Base-by-base conservation (phyloP, 169 alveolate species). In the Toxoplasma gondii region DNA sequence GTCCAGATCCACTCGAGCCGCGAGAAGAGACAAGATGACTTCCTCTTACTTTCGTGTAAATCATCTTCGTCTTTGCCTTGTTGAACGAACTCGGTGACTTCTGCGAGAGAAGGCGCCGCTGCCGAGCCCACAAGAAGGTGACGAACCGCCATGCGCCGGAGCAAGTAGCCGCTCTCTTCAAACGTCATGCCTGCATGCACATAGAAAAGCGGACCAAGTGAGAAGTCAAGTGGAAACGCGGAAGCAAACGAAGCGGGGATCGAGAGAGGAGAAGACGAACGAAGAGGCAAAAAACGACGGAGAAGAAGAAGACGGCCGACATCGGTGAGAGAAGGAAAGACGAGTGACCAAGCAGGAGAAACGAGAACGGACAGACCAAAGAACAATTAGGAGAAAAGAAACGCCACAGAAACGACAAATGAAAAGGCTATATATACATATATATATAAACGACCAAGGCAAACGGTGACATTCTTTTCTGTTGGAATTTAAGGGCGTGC, bases 151-250 rank as follows among this genome's bases (percentile, higher is more conserved):
- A 88, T 58, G 81, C 83, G 81, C 19, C 92, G 45, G 44, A 88
- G 58, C 38, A 88, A 22, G 41, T 88, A 88, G n/a, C 92, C 92
- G 54, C 81, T 54, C 83, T 88, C 92, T 67, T 88, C 92, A 58
- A 88, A 88, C 29, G 92, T 88, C 81, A 53, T 29, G 31, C 92
- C 92, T 88, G 84, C 16, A n/a, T 1, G 84, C 43, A 22, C 22
- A n/a, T 22, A 1, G 84, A 16, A 38, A 17, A 38, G n/a, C 10
- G n/a, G 29, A 69, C n/a, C 36, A 24, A 24, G 41, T 9, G 38
- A 7, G 38, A 34, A n/a, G n/a, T n/a, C n/a, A 24, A 69, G 82
- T n/a, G 16, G 29, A 69, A 69, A 24, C 36, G 36, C 38, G 38
- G 31, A 16, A n/a, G 29, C 41, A 69, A 69, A 69, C n/a, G 41